A percentile compares a stretch with the other conserved stretches of the same genome.
Conservation (phyloP, 139 green algal species). For the Pleodorina starrii region DNA sequence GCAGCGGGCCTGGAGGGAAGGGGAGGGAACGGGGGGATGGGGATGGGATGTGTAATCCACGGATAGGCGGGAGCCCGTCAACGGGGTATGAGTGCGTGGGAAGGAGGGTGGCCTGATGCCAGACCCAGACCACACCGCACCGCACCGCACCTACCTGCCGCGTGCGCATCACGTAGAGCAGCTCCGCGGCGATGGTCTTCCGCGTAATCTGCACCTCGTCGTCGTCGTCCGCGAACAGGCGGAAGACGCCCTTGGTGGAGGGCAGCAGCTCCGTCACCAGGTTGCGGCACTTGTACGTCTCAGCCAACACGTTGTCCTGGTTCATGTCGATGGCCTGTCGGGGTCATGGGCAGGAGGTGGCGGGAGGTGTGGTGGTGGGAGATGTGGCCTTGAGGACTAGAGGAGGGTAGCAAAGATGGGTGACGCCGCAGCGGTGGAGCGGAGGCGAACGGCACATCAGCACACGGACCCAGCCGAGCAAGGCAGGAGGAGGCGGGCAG, state of each 20-base stretch:
- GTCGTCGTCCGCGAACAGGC: conserved; percentile 54
- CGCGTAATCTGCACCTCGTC: conserved; percentile 48
- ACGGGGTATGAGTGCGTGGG: no score
- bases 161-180: conserved; percentile 41
- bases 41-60: no score
- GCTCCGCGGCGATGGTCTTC: conserved; percentile 40
- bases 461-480: no score
- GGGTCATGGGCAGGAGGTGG: background rate
- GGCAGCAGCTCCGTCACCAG: conserved; percentile 66
- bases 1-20: background rate
- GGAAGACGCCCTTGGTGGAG: conserved; percentile 43
- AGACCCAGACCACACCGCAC: background rate
- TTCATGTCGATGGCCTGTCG: conserved; percentile 72
- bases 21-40: no score
- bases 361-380: background rate
- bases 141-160: conserved; percentile 13
- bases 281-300: conserved; percentile 85
- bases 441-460: no score
- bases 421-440: no score
- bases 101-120: no score
- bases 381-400: no score
- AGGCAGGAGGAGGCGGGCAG: no score
- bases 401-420: no score
- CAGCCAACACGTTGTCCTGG: conserved; percentile 88
- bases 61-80: no score